These are phyloP conservation scores for Arctium lappa DNA, from an alignment of 129 eudicot genomes.

Conservation along the genomic window DNA sequence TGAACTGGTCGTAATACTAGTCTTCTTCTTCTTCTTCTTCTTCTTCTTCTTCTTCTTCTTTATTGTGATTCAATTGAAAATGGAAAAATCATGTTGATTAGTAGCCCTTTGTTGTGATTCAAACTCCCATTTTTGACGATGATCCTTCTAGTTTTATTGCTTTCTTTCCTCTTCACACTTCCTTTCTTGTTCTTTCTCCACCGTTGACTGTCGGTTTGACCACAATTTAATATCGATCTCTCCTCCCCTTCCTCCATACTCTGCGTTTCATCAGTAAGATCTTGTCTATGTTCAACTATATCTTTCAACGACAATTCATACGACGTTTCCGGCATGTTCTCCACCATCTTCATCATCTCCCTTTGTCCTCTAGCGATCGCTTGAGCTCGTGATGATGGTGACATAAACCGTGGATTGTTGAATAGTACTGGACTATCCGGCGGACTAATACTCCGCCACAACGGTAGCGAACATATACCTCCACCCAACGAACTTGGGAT, in stretches of 20 bases:
- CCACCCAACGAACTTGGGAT: neutral
- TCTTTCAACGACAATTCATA: slow-evolving; percentile 83
- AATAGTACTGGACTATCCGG: slow-evolving; percentile 26
- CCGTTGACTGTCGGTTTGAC: slow-evolving; percentile 8
- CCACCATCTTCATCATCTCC: slow-evolving; percentile 94
- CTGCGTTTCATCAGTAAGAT: slow-evolving; percentile 6
- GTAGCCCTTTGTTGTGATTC: slow-evolving; percentile 47
- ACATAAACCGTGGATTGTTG: slow-evolving; percentile 21
- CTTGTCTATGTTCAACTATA: slow-evolving; percentile 52
- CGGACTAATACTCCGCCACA: slow-evolving; percentile 45
- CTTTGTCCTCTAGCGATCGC: slow-evolving; percentile 73
- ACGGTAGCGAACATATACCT: slow-evolving; percentile 47
- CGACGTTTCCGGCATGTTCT: slow-evolving; percentile 80
- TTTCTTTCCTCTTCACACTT: slow-evolving; percentile 32
- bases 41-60: slow-evolving; percentile 40
- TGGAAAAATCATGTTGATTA: slow-evolving; percentile 76
- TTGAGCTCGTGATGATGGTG: slow-evolving; percentile 58
- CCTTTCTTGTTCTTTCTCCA: slow-evolving; percentile 17
- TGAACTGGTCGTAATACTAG: slow-evolving; percentile 4
- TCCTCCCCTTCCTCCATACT: slow-evolving; percentile 27
- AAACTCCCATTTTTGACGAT: slow-evolving; percentile 49
- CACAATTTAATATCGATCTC: slow-evolving; percentile 11
- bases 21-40: slow-evolving; percentile 36
- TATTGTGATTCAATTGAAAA: slow-evolving; percentile 44
- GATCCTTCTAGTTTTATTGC: slow-evolving; percentile 30